Evolutionary conservation across 2,329 filamentous ascomycete genomes (phyloP).

Genomic region (Colletotrichum simmondsii): DNA sequence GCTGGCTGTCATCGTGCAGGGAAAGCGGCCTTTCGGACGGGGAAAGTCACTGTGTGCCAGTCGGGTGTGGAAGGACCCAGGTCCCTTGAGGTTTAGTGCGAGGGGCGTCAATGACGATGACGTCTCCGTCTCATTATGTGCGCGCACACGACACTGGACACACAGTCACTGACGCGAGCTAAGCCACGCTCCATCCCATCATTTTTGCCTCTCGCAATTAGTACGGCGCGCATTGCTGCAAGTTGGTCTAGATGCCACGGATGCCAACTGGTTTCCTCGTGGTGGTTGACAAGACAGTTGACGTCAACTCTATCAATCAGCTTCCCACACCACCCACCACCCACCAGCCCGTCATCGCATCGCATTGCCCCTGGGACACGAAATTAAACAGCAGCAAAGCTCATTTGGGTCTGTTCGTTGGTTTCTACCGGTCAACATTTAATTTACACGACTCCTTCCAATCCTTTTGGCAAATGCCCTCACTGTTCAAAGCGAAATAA

Average conservation of each 20-base stretch:
- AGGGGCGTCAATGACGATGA: conserved; percentile 24
- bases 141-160: not conserved
- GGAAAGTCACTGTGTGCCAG: not conserved
- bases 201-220: not conserved
- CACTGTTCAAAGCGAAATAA: not conserved
- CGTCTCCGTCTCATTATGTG: conserved; percentile 5
- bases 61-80: not conserved
- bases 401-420: not conserved
- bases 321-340: not conserved
- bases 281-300: not conserved
- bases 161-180: not conserved
- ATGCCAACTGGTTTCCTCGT: not conserved
- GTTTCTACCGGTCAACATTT: not conserved
- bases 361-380: not conserved
- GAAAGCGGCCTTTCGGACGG: not conserved
- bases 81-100: not conserved
- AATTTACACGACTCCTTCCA: not conserved
- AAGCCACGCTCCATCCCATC: conserved; percentile 13
- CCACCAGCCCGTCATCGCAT: too few relatives aligned
- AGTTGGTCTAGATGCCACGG: not conserved
- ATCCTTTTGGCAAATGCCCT: not conserved
- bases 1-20: not conserved
- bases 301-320: not conserved
- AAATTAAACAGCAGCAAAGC: not conserved
- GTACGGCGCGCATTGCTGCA: not conserved